Evolutionary conservation across 1,284 basidiomycete species (phyloP).

Genomic region (Puccinia triticina): DNA sequence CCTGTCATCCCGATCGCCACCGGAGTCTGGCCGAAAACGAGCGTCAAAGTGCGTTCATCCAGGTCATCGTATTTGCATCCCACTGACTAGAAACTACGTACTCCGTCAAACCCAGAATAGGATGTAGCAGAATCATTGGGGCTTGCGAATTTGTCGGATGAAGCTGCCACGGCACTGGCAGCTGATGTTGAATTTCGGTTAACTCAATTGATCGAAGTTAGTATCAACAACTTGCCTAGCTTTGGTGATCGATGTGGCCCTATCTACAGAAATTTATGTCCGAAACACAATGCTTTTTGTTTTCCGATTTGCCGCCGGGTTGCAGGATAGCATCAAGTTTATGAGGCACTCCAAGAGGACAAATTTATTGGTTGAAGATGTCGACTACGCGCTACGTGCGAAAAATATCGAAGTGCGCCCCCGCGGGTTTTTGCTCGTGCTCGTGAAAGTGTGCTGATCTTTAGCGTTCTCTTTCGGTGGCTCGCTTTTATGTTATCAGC

Average conservation of each 20-base stretch:
- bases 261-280: not conserved
- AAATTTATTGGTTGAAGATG: slow-evolving; percentile 82
- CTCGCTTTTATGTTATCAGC: slow-evolving; percentile 49
- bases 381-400: slow-evolving; percentile 88
- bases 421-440: slow-evolving; percentile 60
- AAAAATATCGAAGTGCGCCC: slow-evolving; percentile 80
- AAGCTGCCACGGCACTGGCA: slow-evolving; percentile 80
- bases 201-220: slow-evolving; percentile 85
- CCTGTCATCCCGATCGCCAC: slow-evolving; percentile 44
- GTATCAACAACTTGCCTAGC: not conserved
- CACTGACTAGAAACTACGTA: not conserved
- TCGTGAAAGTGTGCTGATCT: slow-evolving; percentile 72
- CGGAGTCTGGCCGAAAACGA: slow-evolving; percentile 49
- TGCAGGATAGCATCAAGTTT: slow-evolving; percentile 89
- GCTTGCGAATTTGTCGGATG: slow-evolving; percentile 76
- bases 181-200: slow-evolving; percentile 96
- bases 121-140: slow-evolving; percentile 89
- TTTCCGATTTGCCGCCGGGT: not conserved
- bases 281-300: not conserved
- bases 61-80: not conserved
- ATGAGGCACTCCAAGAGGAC: slow-evolving; percentile 91
- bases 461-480: slow-evolving; percentile 63
- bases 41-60: slow-evolving; percentile 33
- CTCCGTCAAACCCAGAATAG: slow-evolving; percentile 62
- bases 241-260: not conserved